phyloP scores from a whole-genome alignment of 176 grass and related monocot genomes.

The Phoenix dactylifera region DNA sequence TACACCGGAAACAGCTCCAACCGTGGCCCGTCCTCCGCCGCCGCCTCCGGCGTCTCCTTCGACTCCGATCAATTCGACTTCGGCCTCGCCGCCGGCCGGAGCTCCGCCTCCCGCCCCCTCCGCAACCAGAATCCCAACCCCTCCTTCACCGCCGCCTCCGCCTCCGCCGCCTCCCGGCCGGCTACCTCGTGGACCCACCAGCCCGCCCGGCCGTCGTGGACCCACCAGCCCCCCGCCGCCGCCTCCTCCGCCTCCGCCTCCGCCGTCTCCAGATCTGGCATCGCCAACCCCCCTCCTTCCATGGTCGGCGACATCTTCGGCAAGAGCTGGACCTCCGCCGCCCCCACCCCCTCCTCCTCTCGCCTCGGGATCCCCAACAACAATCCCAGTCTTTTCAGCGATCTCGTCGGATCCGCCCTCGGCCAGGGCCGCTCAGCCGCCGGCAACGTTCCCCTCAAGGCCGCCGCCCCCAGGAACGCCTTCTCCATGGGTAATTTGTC shows the following conservation, averaged over 20 bases:
- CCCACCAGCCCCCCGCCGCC: slow-evolving; percentile 42
- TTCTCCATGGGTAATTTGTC: slow-evolving; percentile 76
- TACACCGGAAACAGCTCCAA: slow-evolving; percentile 42
- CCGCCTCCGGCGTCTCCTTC: slow-evolving; percentile 46
- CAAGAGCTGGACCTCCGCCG: slow-evolving; percentile 62
- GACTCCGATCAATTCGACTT: slow-evolving; percentile 97
- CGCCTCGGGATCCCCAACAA: slow-evolving; percentile 51
- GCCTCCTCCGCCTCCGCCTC: background rate
- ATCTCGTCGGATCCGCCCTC: slow-evolving; percentile 75
- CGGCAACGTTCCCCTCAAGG: slow-evolving; percentile 64
- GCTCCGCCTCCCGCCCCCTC: slow-evolving; percentile 55
- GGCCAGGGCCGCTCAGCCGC: slow-evolving; percentile 37
- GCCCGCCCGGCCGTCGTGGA: slow-evolving; percentile 52
- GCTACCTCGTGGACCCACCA: slow-evolving; percentile 19
- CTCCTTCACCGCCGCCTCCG: slow-evolving; percentile 3
- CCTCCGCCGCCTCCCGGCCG: slow-evolving; percentile 20
- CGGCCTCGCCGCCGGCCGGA: slow-evolving; percentile 43
- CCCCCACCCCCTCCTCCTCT: slow-evolving; percentile 10
- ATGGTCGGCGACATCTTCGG: slow-evolving; percentile 98
- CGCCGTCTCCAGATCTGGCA: slow-evolving; percentile 34
- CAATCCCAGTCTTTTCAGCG: slow-evolving; percentile 74
- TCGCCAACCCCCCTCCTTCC: slow-evolving; percentile 28
- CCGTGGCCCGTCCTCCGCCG: slow-evolving; percentile 25
- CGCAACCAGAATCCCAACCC: slow-evolving; percentile 40
- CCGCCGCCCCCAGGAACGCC: slow-evolving; percentile 28